These are phyloP conservation scores for Globisporangium ultimum DNA, from an alignment of 352 stramenopile species.

Conservation along the genomic window DNA sequence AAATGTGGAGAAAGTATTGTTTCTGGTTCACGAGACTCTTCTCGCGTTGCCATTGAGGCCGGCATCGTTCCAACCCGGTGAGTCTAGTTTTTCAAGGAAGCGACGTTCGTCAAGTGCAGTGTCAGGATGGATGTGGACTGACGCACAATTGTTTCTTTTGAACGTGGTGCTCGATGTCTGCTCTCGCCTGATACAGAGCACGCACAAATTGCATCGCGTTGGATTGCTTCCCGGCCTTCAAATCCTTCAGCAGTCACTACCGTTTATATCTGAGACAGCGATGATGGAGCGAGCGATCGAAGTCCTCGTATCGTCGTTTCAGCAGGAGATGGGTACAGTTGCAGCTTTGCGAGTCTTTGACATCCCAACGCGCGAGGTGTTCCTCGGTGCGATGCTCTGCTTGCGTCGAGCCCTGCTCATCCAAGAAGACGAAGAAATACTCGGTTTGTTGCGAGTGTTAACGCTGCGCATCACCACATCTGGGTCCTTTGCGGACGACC, in stretches of 20 bases:
- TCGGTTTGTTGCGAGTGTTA: constrained; percentile 44
- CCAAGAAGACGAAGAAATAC: constrained; percentile 33
- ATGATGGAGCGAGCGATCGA: constrained; percentile 59
- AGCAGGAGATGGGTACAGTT: constrained; percentile 71
- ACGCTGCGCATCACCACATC: constrained; percentile 71
- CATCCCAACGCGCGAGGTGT: constrained; percentile 67
- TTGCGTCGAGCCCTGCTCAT: constrained; percentile 60
- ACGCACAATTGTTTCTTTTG: constrained; percentile 65
- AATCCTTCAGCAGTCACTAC: constrained; percentile 57
- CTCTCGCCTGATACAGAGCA: constrained; percentile 68
- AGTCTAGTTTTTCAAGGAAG: not conserved
- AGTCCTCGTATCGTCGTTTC: constrained; percentile 66
- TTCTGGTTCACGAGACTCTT: constrained; percentile 64
- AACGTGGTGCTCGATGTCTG: constrained; percentile 74
- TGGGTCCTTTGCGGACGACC: constrained; percentile 68
- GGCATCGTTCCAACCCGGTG: not conserved
- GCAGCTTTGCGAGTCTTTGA: constrained; percentile 71
- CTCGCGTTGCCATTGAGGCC: constrained; percentile 30
- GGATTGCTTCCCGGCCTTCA: constrained; percentile 65
- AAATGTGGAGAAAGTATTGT: constrained; percentile 74
- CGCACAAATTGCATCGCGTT: constrained; percentile 70
- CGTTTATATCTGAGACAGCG: constrained; percentile 27
- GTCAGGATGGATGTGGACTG: constrained; percentile 33
- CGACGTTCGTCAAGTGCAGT: constrained; percentile 12
- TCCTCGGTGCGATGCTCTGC: constrained; percentile 69